phyloP scores from a whole-genome alignment of 2,329 filamentous ascomycete species.

The Kalmusia sp. region DNA sequence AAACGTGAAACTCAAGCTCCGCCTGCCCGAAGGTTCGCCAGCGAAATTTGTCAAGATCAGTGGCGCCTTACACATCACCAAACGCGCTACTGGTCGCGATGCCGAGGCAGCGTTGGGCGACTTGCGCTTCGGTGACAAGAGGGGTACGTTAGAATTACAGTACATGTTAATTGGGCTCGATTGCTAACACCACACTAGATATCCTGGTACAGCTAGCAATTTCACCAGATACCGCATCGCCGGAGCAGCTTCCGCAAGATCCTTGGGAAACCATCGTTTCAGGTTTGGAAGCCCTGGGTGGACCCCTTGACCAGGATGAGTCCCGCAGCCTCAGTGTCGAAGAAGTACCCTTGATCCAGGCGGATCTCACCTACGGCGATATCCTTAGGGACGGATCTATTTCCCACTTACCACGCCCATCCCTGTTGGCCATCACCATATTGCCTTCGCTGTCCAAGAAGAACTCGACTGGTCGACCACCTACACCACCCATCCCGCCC shows the following conservation, averaged over 20 bases:
- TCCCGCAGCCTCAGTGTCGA: slow-evolving; percentile 85
- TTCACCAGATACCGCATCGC: slow-evolving; percentile 79
- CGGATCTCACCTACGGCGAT: slow-evolving; percentile 91
- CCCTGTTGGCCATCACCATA: slow-evolving; percentile 94
- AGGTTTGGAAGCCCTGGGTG: slow-evolving; percentile 89
- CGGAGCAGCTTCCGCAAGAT: slow-evolving; percentile 88
- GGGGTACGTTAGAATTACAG: slow-evolving; percentile 49
- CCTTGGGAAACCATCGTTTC: slow-evolving; percentile 98
- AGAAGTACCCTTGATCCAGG: slow-evolving; percentile 93
- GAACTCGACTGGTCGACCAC: slow-evolving; percentile 62
- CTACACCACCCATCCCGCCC: slow-evolving; percentile 80
- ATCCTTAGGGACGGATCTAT: slow-evolving; percentile 87
- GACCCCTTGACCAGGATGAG: slow-evolving; percentile 84
- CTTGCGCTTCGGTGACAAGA: slow-evolving; percentile 92
- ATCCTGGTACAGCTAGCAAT: slow-evolving; percentile 95
- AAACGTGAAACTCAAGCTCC: slow-evolving; percentile 94
- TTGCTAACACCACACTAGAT: slow-evolving; percentile 59
- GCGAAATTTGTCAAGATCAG: slow-evolving; percentile 99
- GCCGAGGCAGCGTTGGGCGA: slow-evolving; percentile 93
- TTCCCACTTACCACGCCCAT: slow-evolving; percentile 86
- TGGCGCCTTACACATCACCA: slow-evolving; percentile 93
- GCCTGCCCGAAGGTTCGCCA: slow-evolving; percentile 92
- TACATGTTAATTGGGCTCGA: background rate
- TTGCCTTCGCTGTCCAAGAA: slow-evolving; percentile 73
- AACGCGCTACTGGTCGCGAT: slow-evolving; percentile 91